Evolutionary conservation across 176 grass and related monocot genomes (phyloP), one percentile per base, ranked within the genome.

Genomic region (Metroxylon sagu): DNA sequence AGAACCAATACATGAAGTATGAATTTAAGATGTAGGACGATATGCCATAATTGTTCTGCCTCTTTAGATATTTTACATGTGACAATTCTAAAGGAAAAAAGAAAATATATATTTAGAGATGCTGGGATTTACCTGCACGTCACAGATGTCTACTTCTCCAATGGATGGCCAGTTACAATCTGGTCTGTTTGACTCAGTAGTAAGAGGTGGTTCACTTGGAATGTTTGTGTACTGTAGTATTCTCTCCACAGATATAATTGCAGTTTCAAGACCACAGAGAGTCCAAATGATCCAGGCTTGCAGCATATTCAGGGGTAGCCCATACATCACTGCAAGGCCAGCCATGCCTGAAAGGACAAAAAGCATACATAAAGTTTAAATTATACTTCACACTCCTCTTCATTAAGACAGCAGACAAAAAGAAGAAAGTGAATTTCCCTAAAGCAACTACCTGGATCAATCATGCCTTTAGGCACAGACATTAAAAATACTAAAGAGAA

Each of bases 181-280:
- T 3, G 53, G 75, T 53, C 14, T 62, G 15, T 18, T 55, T 61
- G 71, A 71, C 50, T 73, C 17, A 27, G 79, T 87, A 1, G 4
- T 29, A 35, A 76, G 58, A 21, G 66, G 51, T 49, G 79, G 60
- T 43, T 87, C 71, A 61, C 64, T 49, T 66, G 78, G 63, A 71
- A 82, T 72, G 52, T 0, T 54, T 16, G 39, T 71, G 43, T 82
- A 87, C 18, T 87, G 78, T n/a, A 76, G 52, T 16, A 87, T 82
- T 73, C 84, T 79, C 73, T 87, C 84, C 12, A 87, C 75, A 0
- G 71, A 82, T 52, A 82, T 64, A 66, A 82, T 82, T 53, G 15
- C 43, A 53, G 76, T 79, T 69, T 83, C 79, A 39, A 82, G 65
- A 59, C 4, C 25, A 35, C 79, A 68, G 18, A 76, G 29, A 6